These are phyloP conservation scores for Apiotrichum veenhuisii DNA, from an alignment of 1,284 basidiomycete genomes.

Conservation along the genomic window DNA sequence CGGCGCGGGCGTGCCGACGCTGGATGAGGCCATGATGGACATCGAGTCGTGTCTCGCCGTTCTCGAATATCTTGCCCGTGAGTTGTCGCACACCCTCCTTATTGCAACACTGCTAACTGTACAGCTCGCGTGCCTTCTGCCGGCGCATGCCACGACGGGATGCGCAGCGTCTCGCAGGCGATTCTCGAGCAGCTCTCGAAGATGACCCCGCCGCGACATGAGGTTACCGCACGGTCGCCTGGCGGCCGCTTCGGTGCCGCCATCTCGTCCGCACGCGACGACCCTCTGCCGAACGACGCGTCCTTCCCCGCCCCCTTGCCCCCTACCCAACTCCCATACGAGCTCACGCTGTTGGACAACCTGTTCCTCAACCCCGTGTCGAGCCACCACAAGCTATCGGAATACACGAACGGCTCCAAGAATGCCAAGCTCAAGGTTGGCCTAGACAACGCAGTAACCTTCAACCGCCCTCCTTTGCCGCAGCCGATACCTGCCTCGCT, in stretches of 20 bases:
- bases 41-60: conserved; percentile 49
- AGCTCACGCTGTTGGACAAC: conserved; percentile 49
- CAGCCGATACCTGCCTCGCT: conserved; percentile 16
- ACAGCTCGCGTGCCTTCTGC: conserved; percentile 49
- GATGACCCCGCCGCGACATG: conserved; percentile 22
- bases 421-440: conserved; percentile 17
- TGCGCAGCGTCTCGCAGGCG: conserved; percentile 45
- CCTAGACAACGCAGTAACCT: conserved; percentile 1
- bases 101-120: not conserved
- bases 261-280: conserved; percentile 43
- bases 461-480: not conserved
- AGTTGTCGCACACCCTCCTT: conserved; percentile 16
- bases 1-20: conserved; percentile 41
- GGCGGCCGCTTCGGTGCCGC: conserved; percentile 31
- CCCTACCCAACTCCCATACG: conserved; percentile 45
- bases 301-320: conserved; percentile 45
- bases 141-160: conserved; percentile 47
- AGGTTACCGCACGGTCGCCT: conserved; percentile 21
- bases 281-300: conserved; percentile 36
- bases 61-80: conserved; percentile 49
- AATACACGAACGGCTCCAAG: conserved; percentile 43
- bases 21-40: conserved; percentile 49
- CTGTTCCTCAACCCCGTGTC: conserved; percentile 51
- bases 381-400: conserved; percentile 47
- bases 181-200: conserved; percentile 46